Base-by-base conservation (phyloP, 352 stramenopile genomes). In the Elongisporangium senticosum region DNA sequence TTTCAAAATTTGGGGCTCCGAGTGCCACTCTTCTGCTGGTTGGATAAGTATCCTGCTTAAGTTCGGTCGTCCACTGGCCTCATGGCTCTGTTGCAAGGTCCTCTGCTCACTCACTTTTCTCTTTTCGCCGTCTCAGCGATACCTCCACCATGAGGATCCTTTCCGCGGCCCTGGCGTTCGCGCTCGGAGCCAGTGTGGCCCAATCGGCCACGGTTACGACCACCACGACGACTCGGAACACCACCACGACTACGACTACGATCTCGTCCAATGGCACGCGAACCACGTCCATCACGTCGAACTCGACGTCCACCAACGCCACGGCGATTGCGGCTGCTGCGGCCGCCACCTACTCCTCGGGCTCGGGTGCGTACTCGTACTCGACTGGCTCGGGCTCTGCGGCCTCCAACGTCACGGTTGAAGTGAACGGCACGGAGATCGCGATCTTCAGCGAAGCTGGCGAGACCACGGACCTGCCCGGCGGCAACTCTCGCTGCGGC, bases 401-500 rank as follows among this genome's bases (percentile, higher is more conserved):
- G n/a, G 19, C 24, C 14, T 28, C 40, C 23, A 51, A 68, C 51
- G 47, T 23, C 58, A 57, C 62, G n/a, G 52, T 17, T 17, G 52
- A 55, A 15, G 65, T 56, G 57, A 60, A 52, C 19, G 59, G 53
- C 14, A 63, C 63, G 2, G 56, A 74, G 51, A 61, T 61, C 10
- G 65, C 65, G n/a, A 65, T 79, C 47, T 50, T 84, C 17, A 79
- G 67, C 40, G 71, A 66, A 13, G 61, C 62, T 11, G 65, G 67
- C 26, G 77, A 82, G 48, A 61, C 74, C 8, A 80, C 74, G 24
- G 77, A 69, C 23, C 69, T 89, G 3, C 68, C 72, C 0, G 79
- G 77, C 17, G 77, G 77, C 54, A 87, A 87, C 59, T 52, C 65
- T 4, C 60, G 74, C 23, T 89, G 79, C 26, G 57, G 64, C 23